phyloP scores from a whole-genome alignment of 164 flowering plant species.

The Chimonanthus praecox region DNA sequence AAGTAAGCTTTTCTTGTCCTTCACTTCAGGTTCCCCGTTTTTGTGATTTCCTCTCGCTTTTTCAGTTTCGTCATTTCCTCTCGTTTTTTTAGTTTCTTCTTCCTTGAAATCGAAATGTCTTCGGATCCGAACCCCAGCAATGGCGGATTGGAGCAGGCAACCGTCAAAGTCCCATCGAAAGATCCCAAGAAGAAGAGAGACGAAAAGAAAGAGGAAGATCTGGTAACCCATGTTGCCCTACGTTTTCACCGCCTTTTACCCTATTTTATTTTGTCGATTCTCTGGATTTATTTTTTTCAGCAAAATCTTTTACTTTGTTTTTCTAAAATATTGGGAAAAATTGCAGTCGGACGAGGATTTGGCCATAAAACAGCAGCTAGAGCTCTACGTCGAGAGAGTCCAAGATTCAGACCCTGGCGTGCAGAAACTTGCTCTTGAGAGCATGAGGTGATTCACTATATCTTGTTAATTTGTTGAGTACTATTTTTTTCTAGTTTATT shows the following conservation, averaged over 20 bases:
- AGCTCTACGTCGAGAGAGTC: conserved; percentile 85
- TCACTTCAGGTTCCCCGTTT: too few species aligned
- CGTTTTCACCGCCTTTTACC: not conserved
- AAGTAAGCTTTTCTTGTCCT: too few species aligned
- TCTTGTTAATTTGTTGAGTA: not conserved
- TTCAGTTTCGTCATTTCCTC: too few species aligned
- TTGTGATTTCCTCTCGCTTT: too few species aligned
- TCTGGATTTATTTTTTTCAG: not conserved
- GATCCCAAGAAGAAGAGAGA: conserved; percentile 79
- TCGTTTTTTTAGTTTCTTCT: too few species aligned
- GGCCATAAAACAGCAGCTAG: conserved; percentile 92
- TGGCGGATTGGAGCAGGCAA: conserved; percentile 28
- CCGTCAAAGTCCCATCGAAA: conserved; percentile 55
- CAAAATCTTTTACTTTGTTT: too few species aligned
- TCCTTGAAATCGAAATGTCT: conserved; percentile 20
- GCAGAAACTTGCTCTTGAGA: conserved; percentile 87
- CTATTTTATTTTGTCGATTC: conserved; percentile 1
- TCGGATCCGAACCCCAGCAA: conserved; percentile 36
- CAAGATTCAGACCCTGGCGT: conserved; percentile 82
- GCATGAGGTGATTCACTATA: conserved; percentile 62
- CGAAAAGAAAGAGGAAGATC: conserved; percentile 89
- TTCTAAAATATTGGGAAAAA: not conserved
- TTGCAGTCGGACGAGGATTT: conserved; percentile 93
- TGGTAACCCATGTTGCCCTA: conserved; percentile 35
- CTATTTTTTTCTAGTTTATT: too few species aligned